A percentile compares a stretch with the other conserved stretches of the same genome.
phyloP scores from a whole-genome alignment of 1,284 basidiomycete species.

The Puccinia horiana region DNA sequence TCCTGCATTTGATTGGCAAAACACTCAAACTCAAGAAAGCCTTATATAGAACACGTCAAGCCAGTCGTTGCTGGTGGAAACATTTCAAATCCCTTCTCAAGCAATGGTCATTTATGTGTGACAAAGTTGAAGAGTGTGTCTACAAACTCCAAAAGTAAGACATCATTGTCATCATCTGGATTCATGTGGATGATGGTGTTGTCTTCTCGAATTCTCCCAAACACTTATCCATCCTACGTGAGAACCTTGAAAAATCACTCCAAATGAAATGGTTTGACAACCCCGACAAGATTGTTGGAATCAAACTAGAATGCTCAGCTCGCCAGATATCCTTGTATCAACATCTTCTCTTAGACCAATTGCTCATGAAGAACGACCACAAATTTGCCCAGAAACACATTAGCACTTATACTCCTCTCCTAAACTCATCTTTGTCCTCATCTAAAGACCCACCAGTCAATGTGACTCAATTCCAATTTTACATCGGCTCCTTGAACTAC shows the following conservation, averaged over 20 bases:
- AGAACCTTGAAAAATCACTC: not conserved
- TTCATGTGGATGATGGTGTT: slow-evolving; percentile 1
- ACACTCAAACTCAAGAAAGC: slow-evolving; percentile 3
- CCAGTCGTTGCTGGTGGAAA: slow-evolving; percentile 7
- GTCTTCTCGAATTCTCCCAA: not conserved
- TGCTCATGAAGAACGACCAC: no score
- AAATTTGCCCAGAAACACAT: no score
- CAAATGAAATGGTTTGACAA: slow-evolving; percentile 1
- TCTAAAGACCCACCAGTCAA: no score
- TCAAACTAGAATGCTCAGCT: no score
- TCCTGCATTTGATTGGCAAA: not conserved
- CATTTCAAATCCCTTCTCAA: not conserved
- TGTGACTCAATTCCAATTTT: no score
- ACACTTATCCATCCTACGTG: not conserved
- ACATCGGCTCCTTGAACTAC: no score
- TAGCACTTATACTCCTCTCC: no score
- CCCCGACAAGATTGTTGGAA: no score
- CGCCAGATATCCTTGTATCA: no score
- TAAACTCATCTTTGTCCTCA: no score
- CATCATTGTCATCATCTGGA: not conserved
- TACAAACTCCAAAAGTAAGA: not conserved
- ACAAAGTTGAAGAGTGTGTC: not conserved
- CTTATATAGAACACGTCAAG: not conserved
- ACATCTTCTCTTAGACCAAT: no score
- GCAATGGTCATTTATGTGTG: not conserved